Percentiles rank a stretch among this genome's conserved stretches.
Conservation (phyloP, 768 basidiomycete genomes). For the Chalciporus pseudorubinellus region DNA sequence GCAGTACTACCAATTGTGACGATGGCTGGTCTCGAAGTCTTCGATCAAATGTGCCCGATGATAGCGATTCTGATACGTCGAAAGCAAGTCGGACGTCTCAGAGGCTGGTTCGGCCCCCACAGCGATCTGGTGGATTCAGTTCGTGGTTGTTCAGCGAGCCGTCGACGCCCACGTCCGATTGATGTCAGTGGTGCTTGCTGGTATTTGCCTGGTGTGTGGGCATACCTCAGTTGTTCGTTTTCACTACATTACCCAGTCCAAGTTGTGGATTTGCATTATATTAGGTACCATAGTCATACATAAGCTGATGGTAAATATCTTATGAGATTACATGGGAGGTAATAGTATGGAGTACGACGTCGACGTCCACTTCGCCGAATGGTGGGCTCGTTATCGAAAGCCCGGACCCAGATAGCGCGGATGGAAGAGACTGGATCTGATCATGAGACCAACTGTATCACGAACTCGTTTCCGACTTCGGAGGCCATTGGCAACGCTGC, state of each 20-base stretch:
- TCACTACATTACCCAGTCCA: background rate
- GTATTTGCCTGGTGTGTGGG: no score
- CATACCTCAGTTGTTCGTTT: background rate
- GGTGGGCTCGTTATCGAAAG: no score
- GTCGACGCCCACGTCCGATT: constrained; percentile 6
- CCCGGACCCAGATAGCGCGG: no score
- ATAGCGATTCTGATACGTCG: constrained; percentile 24
- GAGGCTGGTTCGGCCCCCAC: constrained; percentile 3
- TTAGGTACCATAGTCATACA: background rate
- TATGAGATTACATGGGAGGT: no score
- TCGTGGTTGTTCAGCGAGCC: constrained; percentile 16
- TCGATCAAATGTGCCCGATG: constrained; percentile 1
- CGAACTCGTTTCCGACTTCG: no score
- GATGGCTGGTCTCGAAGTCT: constrained; percentile 15
- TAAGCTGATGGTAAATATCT: no score
- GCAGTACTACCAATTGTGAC: background rate
- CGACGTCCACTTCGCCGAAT: no score
- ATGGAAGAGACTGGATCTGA: no score
- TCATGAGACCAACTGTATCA: no score
- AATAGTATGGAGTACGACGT: no score
- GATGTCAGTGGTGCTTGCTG: background rate
- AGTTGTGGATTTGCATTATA: background rate
- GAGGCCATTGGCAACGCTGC: no score
- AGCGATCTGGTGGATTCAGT: background rate
- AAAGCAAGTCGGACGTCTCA: constrained; percentile 8